phyloP scores from a whole-genome alignment of 805 yeast genomes.

The Teunomyces kruisii region DNA sequence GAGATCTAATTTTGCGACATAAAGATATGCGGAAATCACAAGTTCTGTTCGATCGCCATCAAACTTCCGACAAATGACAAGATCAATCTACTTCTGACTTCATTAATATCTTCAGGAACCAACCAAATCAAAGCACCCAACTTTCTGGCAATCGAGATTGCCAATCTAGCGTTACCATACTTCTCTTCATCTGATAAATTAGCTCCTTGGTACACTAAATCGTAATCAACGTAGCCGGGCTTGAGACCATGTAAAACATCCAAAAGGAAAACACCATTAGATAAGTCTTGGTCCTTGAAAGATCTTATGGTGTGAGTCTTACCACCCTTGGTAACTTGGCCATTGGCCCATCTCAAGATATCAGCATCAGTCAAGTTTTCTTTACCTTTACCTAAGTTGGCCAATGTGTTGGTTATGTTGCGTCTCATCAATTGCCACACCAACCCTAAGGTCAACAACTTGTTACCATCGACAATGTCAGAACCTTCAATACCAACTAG shows the following conservation, averaged over 20 bases:
- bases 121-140: conserved; percentile 97
- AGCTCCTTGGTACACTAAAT: conserved; percentile 75
- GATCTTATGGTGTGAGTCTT: conserved; percentile 71
- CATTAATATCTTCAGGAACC: conserved; percentile 99
- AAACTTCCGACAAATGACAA: conserved; percentile 93
- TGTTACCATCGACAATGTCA: conserved; percentile 92
- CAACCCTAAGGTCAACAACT: conserved; percentile 82
- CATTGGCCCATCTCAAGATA: conserved; percentile 92
- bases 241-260: conserved; percentile 91
- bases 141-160: conserved; percentile 97
- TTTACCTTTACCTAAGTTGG: conserved; percentile 71
- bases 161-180: conserved; percentile 93
- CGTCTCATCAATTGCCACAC: conserved; percentile 99
- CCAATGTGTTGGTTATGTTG: conserved; percentile 83
- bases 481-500: conserved; percentile 98
- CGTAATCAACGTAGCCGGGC: conserved; percentile 97
- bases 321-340: conserved; percentile 82
- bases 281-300: conserved; percentile 75
- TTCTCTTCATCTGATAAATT: conserved; percentile 70
- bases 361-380: conserved; percentile 67
- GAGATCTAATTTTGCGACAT: background rate
- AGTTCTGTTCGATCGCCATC: conserved; percentile 53
- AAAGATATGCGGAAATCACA: conserved; percentile 6
- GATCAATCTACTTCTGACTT: conserved; percentile 90
- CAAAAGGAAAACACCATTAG: conserved; percentile 78